Evolutionary conservation across 805 yeast genomes (phyloP).

Genomic region (Barnettozyma californica): DNA sequence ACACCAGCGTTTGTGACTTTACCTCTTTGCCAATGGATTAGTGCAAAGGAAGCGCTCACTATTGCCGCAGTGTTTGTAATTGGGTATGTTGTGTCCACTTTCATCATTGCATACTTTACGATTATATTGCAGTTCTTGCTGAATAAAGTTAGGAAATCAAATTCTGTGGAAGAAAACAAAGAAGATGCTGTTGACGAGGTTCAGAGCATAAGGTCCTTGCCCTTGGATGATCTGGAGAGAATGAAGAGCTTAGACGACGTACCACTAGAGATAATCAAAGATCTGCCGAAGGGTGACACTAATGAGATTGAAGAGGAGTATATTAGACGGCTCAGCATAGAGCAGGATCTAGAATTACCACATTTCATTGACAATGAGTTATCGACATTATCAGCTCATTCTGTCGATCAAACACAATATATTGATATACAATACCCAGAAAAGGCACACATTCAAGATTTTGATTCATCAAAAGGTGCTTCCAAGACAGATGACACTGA

Average conservation of each 20-base stretch:
- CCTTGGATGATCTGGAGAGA: slow-evolving; percentile 4
- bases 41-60: slow-evolving; percentile 62
- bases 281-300: slow-evolving; percentile 24
- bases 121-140: slow-evolving; percentile 32
- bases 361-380: background rate
- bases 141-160: slow-evolving; percentile 18
- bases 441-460: background rate
- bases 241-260: slow-evolving; percentile 9
- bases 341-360: slow-evolving; percentile 4
- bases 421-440: background rate
- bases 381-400: background rate
- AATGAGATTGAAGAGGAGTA: slow-evolving; percentile 18
- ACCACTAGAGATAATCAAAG: slow-evolving; percentile 16
- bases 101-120: slow-evolving; percentile 44
- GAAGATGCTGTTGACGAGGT: slow-evolving; percentile 3
- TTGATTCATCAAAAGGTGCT: background rate
- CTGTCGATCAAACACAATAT: background rate
- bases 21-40: slow-evolving; percentile 61
- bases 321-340: slow-evolving; percentile 12
- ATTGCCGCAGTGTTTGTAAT: slow-evolving; percentile 69
- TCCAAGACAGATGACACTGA: background rate
- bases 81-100: slow-evolving; percentile 53
- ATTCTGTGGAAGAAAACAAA: slow-evolving; percentile 27
- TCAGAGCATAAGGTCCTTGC: background rate
- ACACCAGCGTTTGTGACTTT: slow-evolving; percentile 71